Conservation (phyloP, 352 stramenopile genomes). For the Phytopythium cucurbitacearum region DNA sequence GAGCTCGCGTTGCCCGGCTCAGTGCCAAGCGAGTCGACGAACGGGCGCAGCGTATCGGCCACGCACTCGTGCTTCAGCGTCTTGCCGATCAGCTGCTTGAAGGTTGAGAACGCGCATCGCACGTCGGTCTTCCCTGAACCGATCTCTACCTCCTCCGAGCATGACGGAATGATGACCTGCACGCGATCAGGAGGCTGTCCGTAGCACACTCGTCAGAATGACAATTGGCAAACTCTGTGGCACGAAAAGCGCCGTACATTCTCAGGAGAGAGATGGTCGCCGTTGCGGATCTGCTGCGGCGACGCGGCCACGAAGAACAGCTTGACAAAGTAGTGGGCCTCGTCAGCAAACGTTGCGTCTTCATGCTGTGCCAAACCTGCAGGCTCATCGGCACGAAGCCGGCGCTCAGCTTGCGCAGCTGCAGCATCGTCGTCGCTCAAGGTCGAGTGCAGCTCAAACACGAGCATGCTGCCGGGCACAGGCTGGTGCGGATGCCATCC, state of each 20-base stretch:
- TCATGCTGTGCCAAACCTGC: too few species aligned
- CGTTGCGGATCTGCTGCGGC: constrained; percentile 66
- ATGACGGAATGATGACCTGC: constrained; percentile 61
- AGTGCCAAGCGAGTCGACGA: constrained; percentile 42
- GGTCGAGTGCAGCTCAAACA: constrained; percentile 66
- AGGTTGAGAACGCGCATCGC: constrained; percentile 56
- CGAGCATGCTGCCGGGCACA: constrained; percentile 66
- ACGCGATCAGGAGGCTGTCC: constrained; percentile 54
- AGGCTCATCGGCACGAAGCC: too few species aligned
- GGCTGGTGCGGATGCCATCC: constrained; percentile 75
- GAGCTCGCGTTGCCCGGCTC: constrained; percentile 6
- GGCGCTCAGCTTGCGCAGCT: too few species aligned
- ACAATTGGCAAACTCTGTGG: background rate
- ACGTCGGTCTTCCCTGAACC: constrained; percentile 35
- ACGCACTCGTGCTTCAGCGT: constrained; percentile 64
- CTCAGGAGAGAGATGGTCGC: constrained; percentile 36
- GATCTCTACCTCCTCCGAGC: constrained; percentile 55
- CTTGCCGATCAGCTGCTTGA: constrained; percentile 64
- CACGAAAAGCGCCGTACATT: constrained; percentile 35
- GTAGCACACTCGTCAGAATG: background rate
- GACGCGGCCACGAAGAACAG: constrained; percentile 67
- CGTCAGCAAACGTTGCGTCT: background rate
- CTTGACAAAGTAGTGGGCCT: constrained; percentile 59
- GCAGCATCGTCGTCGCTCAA: background rate
- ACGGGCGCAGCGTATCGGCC: constrained; percentile 63